A percentile compares a stretch with the other conserved stretches of the same genome.
Evolutionary conservation across 345 rosid genomes (phyloP).

Genomic region (Boechera stricta): DNA sequence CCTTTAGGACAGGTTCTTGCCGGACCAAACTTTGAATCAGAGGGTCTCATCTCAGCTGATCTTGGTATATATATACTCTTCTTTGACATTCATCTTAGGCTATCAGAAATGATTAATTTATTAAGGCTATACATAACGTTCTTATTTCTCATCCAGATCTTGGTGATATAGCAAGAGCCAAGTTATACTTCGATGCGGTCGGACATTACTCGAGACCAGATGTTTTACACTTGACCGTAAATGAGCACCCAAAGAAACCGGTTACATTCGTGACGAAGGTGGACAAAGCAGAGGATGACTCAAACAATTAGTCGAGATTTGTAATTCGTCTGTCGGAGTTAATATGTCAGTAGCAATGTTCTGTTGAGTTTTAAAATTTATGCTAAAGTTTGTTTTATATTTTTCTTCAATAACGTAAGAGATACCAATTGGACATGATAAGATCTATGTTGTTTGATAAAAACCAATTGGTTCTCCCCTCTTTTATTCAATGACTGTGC

Average conservation of each 20-base stretch:
- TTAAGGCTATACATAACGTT: background rate
- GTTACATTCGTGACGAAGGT: conserved; percentile 63
- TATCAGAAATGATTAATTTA: background rate
- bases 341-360: background rate
- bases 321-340: background rate
- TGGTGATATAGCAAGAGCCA: conserved; percentile 82
- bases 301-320: background rate
- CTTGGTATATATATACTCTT: conserved; percentile 51
- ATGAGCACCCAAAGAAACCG: conserved; percentile 63
- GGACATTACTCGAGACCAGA: conserved; percentile 92
- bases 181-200: conserved; percentile 85
- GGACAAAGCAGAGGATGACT: conserved; percentile 36
- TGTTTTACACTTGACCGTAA: conserved; percentile 73
- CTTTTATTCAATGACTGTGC: background rate
- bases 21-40: conserved; percentile 88
- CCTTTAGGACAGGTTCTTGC: conserved; percentile 81
- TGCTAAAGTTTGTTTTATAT: background rate
- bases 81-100: background rate
- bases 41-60: conserved; percentile 85
- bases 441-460: background rate
- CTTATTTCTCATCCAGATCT: conserved; percentile 57
- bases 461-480: conserved; percentile 6
- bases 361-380: background rate
- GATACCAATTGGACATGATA: background rate
- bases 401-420: conserved; percentile 13